Evolutionary conservation across 441 rosid genomes (phyloP).

Genomic region (Kokia cookei): DNA sequence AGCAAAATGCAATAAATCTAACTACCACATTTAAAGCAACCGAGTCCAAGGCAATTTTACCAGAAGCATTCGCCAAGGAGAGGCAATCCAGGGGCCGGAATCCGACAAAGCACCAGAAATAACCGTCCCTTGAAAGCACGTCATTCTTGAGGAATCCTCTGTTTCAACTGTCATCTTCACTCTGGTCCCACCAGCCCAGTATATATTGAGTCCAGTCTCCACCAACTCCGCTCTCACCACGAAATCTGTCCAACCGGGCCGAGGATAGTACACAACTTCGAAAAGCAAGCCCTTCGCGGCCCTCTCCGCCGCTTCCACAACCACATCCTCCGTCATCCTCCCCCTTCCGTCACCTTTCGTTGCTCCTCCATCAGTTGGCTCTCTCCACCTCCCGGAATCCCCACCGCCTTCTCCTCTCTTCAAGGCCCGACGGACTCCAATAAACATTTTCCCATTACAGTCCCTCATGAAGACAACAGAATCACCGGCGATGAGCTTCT

Average conservation of each 20-base stretch:
- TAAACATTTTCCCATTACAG: slow-evolving; percentile 41
- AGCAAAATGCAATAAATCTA: background rate
- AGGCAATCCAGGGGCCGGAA: slow-evolving; percentile 56
- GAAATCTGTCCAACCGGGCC: slow-evolving; percentile 63
- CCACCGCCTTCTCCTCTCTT: slow-evolving; percentile 23
- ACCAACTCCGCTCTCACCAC: slow-evolving; percentile 72
- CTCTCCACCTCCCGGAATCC: slow-evolving; percentile 1
- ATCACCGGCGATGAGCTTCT: slow-evolving; percentile 85
- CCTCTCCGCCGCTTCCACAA: slow-evolving; percentile 42
- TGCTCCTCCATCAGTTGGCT: background rate
- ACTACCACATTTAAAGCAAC: background rate
- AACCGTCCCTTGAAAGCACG: slow-evolving; percentile 19
- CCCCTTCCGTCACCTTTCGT: slow-evolving; percentile 29
- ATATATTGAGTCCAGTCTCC: slow-evolving; percentile 42
- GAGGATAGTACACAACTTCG: slow-evolving; percentile 74
- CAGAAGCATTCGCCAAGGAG: slow-evolving; percentile 93
- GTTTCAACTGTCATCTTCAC: slow-evolving; percentile 79
- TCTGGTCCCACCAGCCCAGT: slow-evolving; percentile 63
- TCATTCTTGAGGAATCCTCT: slow-evolving; percentile 60
- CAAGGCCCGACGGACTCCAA: slow-evolving; percentile 58
- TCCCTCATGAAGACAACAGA: slow-evolving; percentile 79
- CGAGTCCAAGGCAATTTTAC: slow-evolving; percentile 21
- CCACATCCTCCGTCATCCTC: slow-evolving; percentile 40
- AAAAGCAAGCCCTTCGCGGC: slow-evolving; percentile 55
- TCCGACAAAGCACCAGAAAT: slow-evolving; percentile 31